A percentile compares a stretch with the other conserved stretches of the same genome.
Conservation (phyloP, 129 eudicot species). For the Centaurea solstitialis region DNA sequence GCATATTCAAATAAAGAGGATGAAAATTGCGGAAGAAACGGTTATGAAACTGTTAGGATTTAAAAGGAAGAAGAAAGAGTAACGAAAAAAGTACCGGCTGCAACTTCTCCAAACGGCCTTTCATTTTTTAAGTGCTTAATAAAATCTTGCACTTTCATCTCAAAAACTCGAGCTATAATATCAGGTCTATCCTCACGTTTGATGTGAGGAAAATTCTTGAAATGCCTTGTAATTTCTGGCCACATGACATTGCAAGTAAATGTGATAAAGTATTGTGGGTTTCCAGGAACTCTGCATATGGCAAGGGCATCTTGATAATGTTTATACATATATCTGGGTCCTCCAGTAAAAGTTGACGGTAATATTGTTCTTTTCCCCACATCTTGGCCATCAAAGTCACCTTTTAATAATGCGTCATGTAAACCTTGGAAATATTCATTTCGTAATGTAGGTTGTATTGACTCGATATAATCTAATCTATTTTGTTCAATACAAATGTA, state of each 20-base stretch:
- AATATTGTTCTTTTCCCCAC: not conserved
- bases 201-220: not conserved
- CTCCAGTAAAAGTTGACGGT: not conserved
- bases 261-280: not conserved
- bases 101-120: not conserved
- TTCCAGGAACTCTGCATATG: not conserved
- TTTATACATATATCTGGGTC: not conserved
- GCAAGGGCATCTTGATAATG: constrained; percentile 1
- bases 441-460: no score
- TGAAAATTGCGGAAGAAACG: not conserved
- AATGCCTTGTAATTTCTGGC: not conserved
- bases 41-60: not conserved
- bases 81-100: not conserved
- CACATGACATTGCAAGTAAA: not conserved
- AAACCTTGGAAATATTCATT: no score
- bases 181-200: not conserved
- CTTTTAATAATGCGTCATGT: not conserved
- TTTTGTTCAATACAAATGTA: not conserved
- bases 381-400: not conserved
- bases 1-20: not conserved
- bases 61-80: not conserved
- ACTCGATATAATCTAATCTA: not conserved
- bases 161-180: not conserved
- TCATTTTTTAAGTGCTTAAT: not conserved
- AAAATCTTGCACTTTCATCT: not conserved